Conservation (phyloP, 371 early-diverging fungal species). For the Parasitella parasitica region DNA sequence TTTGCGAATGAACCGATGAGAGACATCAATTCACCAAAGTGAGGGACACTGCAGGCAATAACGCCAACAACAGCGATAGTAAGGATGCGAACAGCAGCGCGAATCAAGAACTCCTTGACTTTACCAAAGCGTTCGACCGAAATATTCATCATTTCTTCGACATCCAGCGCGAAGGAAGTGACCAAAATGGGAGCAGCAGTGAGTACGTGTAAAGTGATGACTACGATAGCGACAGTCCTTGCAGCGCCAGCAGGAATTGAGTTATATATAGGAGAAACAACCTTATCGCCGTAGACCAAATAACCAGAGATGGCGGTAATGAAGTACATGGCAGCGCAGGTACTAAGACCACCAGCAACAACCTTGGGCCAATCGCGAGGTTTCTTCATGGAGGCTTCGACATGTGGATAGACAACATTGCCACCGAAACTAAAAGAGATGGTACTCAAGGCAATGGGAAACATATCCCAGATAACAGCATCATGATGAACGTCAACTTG, state of each 20-base stretch:
- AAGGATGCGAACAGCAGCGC: constrained; percentile 14
- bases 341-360: constrained; percentile 62
- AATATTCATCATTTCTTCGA: constrained; percentile 57
- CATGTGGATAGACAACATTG: constrained; percentile 82
- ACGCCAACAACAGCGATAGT: constrained; percentile 41
- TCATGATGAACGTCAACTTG: constrained; percentile 35
- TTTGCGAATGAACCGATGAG: constrained; percentile 81
- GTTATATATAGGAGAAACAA: constrained; percentile 72
- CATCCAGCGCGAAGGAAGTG: constrained; percentile 71
- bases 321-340: constrained; percentile 76
- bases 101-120: constrained; percentile 16
- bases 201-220: constrained; percentile 79
- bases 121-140: constrained; percentile 44
- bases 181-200: constrained; percentile 77
- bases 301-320: constrained; percentile 80
- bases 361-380: constrained; percentile 77
- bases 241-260: constrained; percentile 67
- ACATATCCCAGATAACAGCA: constrained; percentile 49
- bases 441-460: constrained; percentile 61
- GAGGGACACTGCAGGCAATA: constrained; percentile 72
- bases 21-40: constrained; percentile 81
- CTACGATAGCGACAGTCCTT: constrained; percentile 54
- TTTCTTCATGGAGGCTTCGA: constrained; percentile 80
- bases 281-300: constrained; percentile 72
- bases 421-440: constrained; percentile 83